Conservation (phyloP, 1,284 basidiomycete species). For the Moesziomyces sp. region DNA sequence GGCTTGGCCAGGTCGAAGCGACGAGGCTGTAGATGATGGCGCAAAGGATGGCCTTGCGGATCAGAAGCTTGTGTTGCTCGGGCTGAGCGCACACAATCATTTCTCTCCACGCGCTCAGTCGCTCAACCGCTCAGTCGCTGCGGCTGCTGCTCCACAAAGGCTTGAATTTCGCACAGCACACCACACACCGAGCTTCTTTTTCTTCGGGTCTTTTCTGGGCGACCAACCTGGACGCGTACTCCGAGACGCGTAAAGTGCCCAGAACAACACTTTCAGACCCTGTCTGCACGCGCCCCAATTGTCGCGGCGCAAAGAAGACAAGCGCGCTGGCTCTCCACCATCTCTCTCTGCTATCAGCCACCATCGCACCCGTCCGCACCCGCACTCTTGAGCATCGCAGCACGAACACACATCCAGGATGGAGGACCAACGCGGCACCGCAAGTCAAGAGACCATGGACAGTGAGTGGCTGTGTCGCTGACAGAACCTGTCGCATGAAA, state of each 20-base stretch:
- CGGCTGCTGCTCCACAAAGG: background rate
- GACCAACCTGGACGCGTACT: background rate
- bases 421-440: slow-evolving; percentile 32
- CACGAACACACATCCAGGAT: slow-evolving; percentile 1
- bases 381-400: no score
- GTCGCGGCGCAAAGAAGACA: no score
- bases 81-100: no score
- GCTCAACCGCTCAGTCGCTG: background rate
- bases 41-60: no score
- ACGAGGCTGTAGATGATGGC: no score
- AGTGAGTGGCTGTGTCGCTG: slow-evolving; percentile 72
- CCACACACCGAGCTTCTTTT: background rate
- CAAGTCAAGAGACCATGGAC: slow-evolving; percentile 29
- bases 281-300: background rate
- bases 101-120: no score
- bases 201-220: background rate
- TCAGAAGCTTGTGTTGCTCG: no score
- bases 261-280: background rate
- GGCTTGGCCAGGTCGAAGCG: no score
- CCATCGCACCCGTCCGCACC: no score
- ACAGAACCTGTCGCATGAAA: slow-evolving; percentile 17
- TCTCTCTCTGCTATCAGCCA: background rate
- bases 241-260: background rate
- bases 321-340: background rate
- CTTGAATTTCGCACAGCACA: background rate